Evolutionary conservation across 164 flowering plant species (phyloP).

Genomic region (Pachysandra terminalis): DNA sequence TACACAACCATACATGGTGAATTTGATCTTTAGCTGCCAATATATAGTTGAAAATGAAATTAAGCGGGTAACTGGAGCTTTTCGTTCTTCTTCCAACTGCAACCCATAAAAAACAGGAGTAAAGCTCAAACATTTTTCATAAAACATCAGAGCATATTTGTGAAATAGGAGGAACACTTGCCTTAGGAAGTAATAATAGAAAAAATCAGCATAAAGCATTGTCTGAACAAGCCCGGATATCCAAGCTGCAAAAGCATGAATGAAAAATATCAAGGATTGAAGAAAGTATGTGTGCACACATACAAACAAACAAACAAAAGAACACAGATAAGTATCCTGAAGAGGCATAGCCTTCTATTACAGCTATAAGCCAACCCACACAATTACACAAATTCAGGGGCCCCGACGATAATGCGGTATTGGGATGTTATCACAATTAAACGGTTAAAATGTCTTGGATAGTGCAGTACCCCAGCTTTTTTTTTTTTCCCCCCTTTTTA

Average conservation of each 20-base stretch:
- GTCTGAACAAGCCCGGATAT: slow-evolving; percentile 87
- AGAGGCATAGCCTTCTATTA: no score
- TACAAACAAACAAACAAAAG: not conserved
- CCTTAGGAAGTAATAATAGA: slow-evolving; percentile 91
- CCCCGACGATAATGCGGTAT: no score
- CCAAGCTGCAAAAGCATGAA: slow-evolving; percentile 65
- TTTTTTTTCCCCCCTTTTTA: no score
- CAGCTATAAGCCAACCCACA: no score
- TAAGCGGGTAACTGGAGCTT: slow-evolving; percentile 77
- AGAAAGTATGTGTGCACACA: not conserved
- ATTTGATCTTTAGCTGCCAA: not conserved
- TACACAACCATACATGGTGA: slow-evolving; percentile 6
- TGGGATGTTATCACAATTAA: no score
- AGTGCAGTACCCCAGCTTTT: no score
- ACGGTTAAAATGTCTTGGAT: no score
- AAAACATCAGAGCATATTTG: not conserved
- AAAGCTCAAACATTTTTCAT: not conserved
- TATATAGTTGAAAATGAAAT: slow-evolving; percentile 6
- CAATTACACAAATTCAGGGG: no score
- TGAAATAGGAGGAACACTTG: slow-evolving; percentile 11
- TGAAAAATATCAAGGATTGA: not conserved
- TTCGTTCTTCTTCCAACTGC: slow-evolving; percentile 83
- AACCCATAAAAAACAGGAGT: slow-evolving; percentile 1
- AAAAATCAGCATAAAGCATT: slow-evolving; percentile 88
- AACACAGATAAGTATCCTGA: not conserved